A percentile compares a stretch with the other conserved stretches of the same genome.
Conservation (phyloP, 2,329 filamentous ascomycete species). For the Exophiala lecanii-corni region DNA sequence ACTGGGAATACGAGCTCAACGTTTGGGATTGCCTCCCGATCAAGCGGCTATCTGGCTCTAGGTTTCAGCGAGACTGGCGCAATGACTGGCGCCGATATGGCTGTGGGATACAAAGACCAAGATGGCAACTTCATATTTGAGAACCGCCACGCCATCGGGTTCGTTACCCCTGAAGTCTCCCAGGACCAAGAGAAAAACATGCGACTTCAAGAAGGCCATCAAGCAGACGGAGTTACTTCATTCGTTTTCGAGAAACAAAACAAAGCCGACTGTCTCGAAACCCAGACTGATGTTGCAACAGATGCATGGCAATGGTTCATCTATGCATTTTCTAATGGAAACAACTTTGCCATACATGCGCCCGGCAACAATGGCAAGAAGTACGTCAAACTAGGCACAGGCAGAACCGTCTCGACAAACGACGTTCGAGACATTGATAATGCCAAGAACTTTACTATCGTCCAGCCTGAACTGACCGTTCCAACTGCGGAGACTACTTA, state of each 20-base stretch:
- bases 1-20: conserved; percentile 4
- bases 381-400: conserved; percentile 9
- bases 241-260: conserved; percentile 11
- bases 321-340: conserved; percentile 8
- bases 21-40: conserved; percentile 8
- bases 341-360: conserved; percentile 8
- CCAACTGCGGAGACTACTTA: conserved; percentile 9
- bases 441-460: conserved; percentile 6
- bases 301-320: conserved; percentile 10
- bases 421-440: conserved; percentile 5
- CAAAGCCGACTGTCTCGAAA: conserved; percentile 7
- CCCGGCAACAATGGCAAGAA: conserved; percentile 8
- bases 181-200: conserved; percentile 9
- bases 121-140: conserved; percentile 8
- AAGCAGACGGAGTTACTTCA: conserved; percentile 9
- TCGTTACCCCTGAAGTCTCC: conserved; percentile 7
- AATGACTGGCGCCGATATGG: conserved; percentile 8
- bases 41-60: conserved; percentile 8
- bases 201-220: conserved; percentile 5
- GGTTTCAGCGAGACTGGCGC: conserved; percentile 9
- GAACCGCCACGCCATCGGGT: conserved; percentile 6
- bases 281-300: conserved; percentile 4
- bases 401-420: conserved; percentile 5
- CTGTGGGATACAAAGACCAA: conserved; percentile 7
- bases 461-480: conserved; percentile 4